Evolutionary conservation across 805 yeast genomes (phyloP).

Genomic region (Scheffersomyces stipitis): DNA sequence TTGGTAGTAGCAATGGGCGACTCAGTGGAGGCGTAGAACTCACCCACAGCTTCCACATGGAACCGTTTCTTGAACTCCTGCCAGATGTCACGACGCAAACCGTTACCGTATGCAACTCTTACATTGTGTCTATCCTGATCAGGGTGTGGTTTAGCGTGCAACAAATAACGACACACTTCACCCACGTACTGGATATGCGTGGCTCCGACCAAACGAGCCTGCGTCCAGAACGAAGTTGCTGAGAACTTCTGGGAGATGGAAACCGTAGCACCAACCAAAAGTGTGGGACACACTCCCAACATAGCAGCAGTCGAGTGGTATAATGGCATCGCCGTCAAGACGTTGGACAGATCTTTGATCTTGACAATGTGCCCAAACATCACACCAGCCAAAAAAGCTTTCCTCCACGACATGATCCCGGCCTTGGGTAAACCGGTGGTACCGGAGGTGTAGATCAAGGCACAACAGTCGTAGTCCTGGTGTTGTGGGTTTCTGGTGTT

Average conservation of each 20-base stretch:
- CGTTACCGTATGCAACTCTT: slow-evolving; percentile 83
- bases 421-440: slow-evolving; percentile 95
- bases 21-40: slow-evolving; percentile 92
- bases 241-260: slow-evolving; percentile 82
- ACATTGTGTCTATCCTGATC: slow-evolving; percentile 64
- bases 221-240: slow-evolving; percentile 85
- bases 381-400: slow-evolving; percentile 67
- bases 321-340: slow-evolving; percentile 91
- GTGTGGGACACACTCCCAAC: slow-evolving; percentile 74
- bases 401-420: slow-evolving; percentile 90
- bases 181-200: slow-evolving; percentile 93
- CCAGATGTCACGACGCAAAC: slow-evolving; percentile 90
- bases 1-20: slow-evolving; percentile 86
- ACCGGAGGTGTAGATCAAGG: slow-evolving; percentile 86
- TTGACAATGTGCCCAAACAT: slow-evolving; percentile 71
- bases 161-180: slow-evolving; percentile 84
- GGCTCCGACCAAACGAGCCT: slow-evolving; percentile 66
- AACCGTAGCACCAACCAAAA: slow-evolving; percentile 66
- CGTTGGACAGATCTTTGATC: slow-evolving; percentile 51
- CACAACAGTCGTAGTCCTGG: slow-evolving; percentile 60
- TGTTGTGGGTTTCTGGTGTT: slow-evolving; percentile 57
- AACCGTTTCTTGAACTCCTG: slow-evolving; percentile 72
- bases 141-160: slow-evolving; percentile 64
- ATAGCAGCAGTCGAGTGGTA: slow-evolving; percentile 94
- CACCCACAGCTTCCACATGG: slow-evolving; percentile 74